A percentile compares a stretch with the other conserved stretches of the same genome.
Evolutionary conservation across 73 alveolate species (phyloP).

Genomic region (Paramecium tetraurelia): DNA sequence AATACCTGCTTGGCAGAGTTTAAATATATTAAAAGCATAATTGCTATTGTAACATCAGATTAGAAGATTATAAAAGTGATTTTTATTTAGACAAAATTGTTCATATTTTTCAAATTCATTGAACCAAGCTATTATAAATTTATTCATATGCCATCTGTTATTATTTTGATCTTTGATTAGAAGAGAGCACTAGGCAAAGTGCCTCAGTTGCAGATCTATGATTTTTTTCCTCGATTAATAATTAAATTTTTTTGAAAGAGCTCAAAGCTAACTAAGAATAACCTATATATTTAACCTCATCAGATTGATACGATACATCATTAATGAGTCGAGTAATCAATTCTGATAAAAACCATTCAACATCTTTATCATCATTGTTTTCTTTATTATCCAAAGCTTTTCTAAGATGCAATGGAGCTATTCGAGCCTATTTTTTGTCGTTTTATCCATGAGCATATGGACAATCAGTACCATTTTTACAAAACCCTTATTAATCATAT

Average conservation of each 20-base stretch:
- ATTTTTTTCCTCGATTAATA: neutral
- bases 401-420: neutral
- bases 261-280: neutral
- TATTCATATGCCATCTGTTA: neutral
- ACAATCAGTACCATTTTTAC: slow-evolving; percentile 54
- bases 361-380: slow-evolving; percentile 6
- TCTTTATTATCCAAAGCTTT: slow-evolving; percentile 19
- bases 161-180: neutral
- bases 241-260: neutral
- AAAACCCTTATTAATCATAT: slow-evolving; percentile 55
- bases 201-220: slow-evolving; percentile 31
- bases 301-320: neutral
- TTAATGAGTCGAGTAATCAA: neutral
- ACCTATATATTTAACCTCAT: neutral
- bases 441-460: slow-evolving; percentile 60
- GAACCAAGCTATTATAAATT: neutral
- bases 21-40: too few species aligned
- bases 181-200: neutral
- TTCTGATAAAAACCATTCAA: neutral
- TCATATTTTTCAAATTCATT: neutral
- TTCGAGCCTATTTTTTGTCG: slow-evolving; percentile 38
- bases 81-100: neutral
- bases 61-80: neutral
- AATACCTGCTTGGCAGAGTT: neutral
- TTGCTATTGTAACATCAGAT: too few species aligned